Percentiles rank a stretch among this genome's conserved stretches.
Conservation (phyloP, 805 yeast genomes). For the Ogataea neopini region DNA sequence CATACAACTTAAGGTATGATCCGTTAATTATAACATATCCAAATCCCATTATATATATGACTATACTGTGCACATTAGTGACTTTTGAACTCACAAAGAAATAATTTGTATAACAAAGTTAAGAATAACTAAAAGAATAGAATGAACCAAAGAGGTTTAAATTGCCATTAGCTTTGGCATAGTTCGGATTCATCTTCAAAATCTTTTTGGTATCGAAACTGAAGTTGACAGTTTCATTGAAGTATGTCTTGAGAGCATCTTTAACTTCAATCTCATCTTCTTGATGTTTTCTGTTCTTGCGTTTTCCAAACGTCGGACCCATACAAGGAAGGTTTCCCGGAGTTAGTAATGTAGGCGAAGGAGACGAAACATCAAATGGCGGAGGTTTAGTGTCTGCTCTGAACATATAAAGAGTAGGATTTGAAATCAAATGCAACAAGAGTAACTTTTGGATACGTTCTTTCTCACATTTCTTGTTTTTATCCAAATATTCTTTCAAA, state of each 20-base stretch:
- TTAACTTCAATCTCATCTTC: slow-evolving; percentile 20
- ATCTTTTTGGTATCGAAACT: slow-evolving; percentile 25
- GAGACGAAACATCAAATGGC: slow-evolving; percentile 15
- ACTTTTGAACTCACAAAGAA: neutral
- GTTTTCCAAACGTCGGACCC: slow-evolving; percentile 8
- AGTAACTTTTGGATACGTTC: slow-evolving; percentile 28
- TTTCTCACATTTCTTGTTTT: slow-evolving; percentile 14
- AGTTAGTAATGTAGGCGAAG: slow-evolving; percentile 12
- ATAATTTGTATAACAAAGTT: neutral
- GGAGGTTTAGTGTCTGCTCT: slow-evolving; percentile 9
- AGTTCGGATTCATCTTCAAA: slow-evolving; percentile 25
- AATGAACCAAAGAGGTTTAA: slow-evolving; percentile 24
- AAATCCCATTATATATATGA: too few relatives aligned
- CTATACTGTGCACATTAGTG: too few relatives aligned
- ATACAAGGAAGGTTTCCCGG: slow-evolving; percentile 14
- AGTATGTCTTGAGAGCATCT: slow-evolving; percentile 23
- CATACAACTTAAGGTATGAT: too few relatives aligned
- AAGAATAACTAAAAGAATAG: slow-evolving; percentile 27
- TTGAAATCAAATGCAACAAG: slow-evolving; percentile 29
- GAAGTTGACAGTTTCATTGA: slow-evolving; percentile 28
- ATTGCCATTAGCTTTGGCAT: slow-evolving; percentile 12
- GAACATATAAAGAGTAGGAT: slow-evolving; percentile 22
- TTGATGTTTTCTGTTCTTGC: slow-evolving; percentile 18
- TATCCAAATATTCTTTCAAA: slow-evolving; percentile 16
- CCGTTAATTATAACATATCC: too few relatives aligned